Conservation (phyloP, 441 rosid species). For the Manihot esculenta region DNA sequence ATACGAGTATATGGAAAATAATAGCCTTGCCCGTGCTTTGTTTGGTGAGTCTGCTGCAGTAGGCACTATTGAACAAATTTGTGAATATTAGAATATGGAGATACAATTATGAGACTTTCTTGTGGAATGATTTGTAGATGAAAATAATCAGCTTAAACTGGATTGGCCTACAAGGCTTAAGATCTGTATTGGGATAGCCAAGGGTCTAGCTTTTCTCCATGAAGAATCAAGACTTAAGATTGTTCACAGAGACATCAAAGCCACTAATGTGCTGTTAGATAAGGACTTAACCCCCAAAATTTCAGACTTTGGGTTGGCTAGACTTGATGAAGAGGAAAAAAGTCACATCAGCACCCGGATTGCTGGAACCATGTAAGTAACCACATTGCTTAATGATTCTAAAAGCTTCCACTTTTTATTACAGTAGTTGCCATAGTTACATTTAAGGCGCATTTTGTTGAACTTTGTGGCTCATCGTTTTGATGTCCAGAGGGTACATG, state of each 20-base stretch:
- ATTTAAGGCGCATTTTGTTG: neutral
- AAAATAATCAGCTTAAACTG: conserved; percentile 52
- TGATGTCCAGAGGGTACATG: conserved; percentile 54
- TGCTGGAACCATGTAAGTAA: conserved; percentile 75
- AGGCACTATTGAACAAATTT: too few relatives aligned
- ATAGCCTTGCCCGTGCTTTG: conserved; percentile 52
- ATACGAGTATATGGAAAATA: conserved; percentile 62
- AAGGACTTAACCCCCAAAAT: conserved; percentile 62
- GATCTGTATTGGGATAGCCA: conserved; percentile 63
- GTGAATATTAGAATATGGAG: neutral
- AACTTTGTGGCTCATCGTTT: neutral
- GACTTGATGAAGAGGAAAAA: conserved; percentile 76
- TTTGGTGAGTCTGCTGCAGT: conserved; percentile 38
- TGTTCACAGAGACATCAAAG: conserved; percentile 83
- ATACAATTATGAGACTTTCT: neutral
- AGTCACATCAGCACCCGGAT: conserved; percentile 82
- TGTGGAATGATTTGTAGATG: conserved; percentile 18
- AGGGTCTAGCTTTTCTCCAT: conserved; percentile 72
- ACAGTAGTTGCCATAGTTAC: neutral
- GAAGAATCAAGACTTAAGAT: conserved; percentile 74
- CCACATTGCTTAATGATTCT: neutral
- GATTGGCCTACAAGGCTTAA: conserved; percentile 66
- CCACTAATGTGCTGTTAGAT: conserved; percentile 79
- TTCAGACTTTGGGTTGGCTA: conserved; percentile 81
- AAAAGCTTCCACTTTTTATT: neutral